A percentile compares a stretch with the other conserved stretches of the same genome.
phyloP scores from a whole-genome alignment of 257 asterid species.

The Mentha longifolia region DNA sequence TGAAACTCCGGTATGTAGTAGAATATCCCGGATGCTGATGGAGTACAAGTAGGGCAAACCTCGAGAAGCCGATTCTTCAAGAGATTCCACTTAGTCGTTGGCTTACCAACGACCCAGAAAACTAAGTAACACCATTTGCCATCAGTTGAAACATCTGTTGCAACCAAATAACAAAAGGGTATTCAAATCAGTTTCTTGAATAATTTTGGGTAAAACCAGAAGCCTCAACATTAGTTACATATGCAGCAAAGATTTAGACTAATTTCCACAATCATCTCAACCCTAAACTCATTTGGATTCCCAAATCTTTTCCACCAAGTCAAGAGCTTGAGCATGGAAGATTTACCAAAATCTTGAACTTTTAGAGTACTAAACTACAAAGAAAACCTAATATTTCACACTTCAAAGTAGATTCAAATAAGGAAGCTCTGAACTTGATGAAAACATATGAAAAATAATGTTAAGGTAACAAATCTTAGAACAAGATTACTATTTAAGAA shows the following conservation, averaged over 20 bases:
- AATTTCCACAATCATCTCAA: background rate
- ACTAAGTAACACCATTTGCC: constrained; percentile 87
- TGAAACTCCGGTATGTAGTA: constrained; percentile 68
- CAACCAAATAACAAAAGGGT: constrained; percentile 18
- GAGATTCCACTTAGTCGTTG: constrained; percentile 57
- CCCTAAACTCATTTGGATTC: background rate
- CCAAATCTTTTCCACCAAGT: background rate
- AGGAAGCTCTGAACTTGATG: too few species aligned
- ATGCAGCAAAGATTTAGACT: background rate
- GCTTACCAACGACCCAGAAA: constrained; percentile 70
- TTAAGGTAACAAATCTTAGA: background rate
- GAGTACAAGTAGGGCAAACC: constrained; percentile 73
- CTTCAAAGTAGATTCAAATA: constrained; percentile 16
- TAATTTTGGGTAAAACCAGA: background rate
- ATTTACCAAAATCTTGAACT: background rate
- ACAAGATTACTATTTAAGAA: constrained; percentile 1
- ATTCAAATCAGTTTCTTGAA: constrained; percentile 6
- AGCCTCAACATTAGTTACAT: background rate
- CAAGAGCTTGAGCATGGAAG: constrained; percentile 1
- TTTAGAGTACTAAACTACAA: constrained; percentile 11
- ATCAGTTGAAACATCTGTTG: constrained; percentile 72
- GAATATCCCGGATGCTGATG: constrained; percentile 61
- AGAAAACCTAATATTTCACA: constrained; percentile 26
- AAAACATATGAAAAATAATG: background rate
- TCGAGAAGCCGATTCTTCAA: constrained; percentile 66